These are phyloP conservation scores for Oxytropis ochrocephala DNA, from an alignment of 306 rosid species.

Conservation along the genomic window DNA sequence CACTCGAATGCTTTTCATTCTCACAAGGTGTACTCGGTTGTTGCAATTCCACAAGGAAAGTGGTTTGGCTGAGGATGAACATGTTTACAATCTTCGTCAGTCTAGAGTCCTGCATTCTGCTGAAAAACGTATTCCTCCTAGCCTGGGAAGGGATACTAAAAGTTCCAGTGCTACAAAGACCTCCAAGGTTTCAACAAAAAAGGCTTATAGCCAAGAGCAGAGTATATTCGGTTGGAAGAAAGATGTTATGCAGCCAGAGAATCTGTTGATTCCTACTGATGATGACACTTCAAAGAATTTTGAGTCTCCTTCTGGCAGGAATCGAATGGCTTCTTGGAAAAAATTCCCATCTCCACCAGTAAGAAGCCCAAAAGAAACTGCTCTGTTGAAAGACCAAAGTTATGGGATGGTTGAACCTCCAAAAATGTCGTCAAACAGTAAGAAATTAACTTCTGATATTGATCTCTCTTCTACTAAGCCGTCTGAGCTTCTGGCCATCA, in stretches of 20 bases:
- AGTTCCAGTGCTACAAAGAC: constrained; percentile 43
- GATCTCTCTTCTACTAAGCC: constrained; percentile 56
- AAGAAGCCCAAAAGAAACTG: constrained; percentile 50
- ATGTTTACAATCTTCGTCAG: constrained; percentile 70
- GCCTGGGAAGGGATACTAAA: constrained; percentile 55
- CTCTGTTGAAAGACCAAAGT: constrained; percentile 55
- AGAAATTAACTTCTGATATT: constrained; percentile 42
- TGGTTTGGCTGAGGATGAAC: constrained; percentile 84
- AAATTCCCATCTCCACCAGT: constrained; percentile 62
- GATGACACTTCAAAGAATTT: constrained; percentile 46
- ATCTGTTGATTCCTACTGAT: constrained; percentile 32
- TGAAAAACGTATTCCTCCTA: constrained; percentile 62
- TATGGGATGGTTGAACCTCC: constrained; percentile 48
- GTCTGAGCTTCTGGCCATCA: constrained; percentile 48
- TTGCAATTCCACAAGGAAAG: constrained; percentile 96
- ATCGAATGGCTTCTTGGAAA: constrained; percentile 88
- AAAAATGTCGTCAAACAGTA: constrained; percentile 41
- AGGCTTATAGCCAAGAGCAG: constrained; percentile 92
- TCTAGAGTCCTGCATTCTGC: constrained; percentile 67
- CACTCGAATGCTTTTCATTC: constrained; percentile 92
- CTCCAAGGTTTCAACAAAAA: constrained; percentile 61
- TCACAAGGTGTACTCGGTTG: constrained; percentile 92
- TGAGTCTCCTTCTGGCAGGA: constrained; percentile 57
- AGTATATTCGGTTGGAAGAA: constrained; percentile 56
- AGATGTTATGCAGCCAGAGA: constrained; percentile 40